Conservation (phyloP, 1,284 basidiomycete genomes). For the Trichosporon inkin region DNA sequence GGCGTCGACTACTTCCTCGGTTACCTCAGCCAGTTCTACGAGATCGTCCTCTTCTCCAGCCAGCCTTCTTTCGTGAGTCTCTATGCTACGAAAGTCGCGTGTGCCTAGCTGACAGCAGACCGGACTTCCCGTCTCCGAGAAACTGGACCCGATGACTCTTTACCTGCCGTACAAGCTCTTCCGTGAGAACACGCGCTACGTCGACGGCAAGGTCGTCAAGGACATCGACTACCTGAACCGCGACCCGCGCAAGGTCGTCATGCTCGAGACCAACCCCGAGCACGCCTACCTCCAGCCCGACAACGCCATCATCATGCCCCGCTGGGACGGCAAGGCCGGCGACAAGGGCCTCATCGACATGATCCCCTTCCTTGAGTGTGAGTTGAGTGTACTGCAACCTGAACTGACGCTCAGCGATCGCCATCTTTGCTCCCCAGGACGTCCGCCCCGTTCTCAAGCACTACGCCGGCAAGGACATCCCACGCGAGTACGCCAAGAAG, state of each 20-base stretch:
- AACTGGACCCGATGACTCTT: slow-evolving; percentile 89
- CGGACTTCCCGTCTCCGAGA: slow-evolving; percentile 82
- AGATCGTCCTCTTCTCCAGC: slow-evolving; percentile 92
- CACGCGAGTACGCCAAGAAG: slow-evolving; percentile 79
- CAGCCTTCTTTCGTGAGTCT: slow-evolving; percentile 84
- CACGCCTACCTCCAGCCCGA: slow-evolving; percentile 78
- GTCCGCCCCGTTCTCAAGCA: slow-evolving; percentile 80
- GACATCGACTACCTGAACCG: slow-evolving; percentile 90
- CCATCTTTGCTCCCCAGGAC: slow-evolving; percentile 76
- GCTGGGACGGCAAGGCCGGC: slow-evolving; percentile 77
- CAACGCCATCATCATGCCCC: slow-evolving; percentile 78
- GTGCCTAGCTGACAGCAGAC: slow-evolving; percentile 57
- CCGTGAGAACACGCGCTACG: slow-evolving; percentile 78
- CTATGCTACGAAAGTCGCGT: background rate
- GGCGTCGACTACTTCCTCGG: slow-evolving; percentile 97
- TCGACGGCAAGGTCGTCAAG: slow-evolving; percentile 76
- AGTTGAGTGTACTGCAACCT: slow-evolving; percentile 36
- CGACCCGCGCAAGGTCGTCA: slow-evolving; percentile 82
- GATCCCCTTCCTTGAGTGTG: slow-evolving; percentile 96
- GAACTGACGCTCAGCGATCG: slow-evolving; percentile 61
- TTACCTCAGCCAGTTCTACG: slow-evolving; percentile 95
- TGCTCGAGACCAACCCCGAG: slow-evolving; percentile 79
- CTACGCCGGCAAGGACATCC: slow-evolving; percentile 83
- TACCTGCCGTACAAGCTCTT: slow-evolving; percentile 85
- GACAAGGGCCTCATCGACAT: slow-evolving; percentile 81